phyloP scores from a whole-genome alignment of 805 yeast species.

The Tetrapisispora fleetii region DNA sequence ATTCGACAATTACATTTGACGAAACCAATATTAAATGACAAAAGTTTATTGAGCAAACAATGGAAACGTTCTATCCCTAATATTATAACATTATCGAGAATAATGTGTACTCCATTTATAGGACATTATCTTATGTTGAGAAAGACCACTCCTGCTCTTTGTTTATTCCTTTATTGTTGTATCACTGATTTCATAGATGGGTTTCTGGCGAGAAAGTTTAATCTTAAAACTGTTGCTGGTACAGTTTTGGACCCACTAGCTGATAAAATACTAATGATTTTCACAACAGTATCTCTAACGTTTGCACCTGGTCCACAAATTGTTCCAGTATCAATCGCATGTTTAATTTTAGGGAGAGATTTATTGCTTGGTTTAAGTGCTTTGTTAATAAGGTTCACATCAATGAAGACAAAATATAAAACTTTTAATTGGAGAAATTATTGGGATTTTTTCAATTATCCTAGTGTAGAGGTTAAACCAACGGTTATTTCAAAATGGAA shows the following conservation, averaged over 20 bases:
- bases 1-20: background rate
- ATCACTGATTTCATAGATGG: slow-evolving; percentile 91
- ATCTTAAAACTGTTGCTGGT: slow-evolving; percentile 74
- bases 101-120: slow-evolving; percentile 73
- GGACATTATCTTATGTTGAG: slow-evolving; percentile 68
- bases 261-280: slow-evolving; percentile 82
- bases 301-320: slow-evolving; percentile 37
- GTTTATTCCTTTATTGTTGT: slow-evolving; percentile 74
- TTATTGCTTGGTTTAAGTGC: slow-evolving; percentile 63
- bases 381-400: slow-evolving; percentile 55
- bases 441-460: slow-evolving; percentile 58
- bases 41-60: background rate
- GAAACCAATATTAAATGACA: background rate
- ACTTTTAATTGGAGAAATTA: slow-evolving; percentile 48
- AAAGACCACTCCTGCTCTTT: slow-evolving; percentile 54
- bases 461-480: slow-evolving; percentile 87
- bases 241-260: slow-evolving; percentile 93
- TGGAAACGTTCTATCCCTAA: slow-evolving; percentile 48
- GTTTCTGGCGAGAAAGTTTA: slow-evolving; percentile 70
- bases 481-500: slow-evolving; percentile 77
- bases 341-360: slow-evolving; percentile 77
- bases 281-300: slow-evolving; percentile 70
- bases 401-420: slow-evolving; percentile 28
- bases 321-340: slow-evolving; percentile 65
- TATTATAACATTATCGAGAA: slow-evolving; percentile 67